Evolutionary conservation across 805 yeast genomes (phyloP), one percentile per base, ranked within the genome.

Genomic region (Kodamaea hsintzibuensis): DNA sequence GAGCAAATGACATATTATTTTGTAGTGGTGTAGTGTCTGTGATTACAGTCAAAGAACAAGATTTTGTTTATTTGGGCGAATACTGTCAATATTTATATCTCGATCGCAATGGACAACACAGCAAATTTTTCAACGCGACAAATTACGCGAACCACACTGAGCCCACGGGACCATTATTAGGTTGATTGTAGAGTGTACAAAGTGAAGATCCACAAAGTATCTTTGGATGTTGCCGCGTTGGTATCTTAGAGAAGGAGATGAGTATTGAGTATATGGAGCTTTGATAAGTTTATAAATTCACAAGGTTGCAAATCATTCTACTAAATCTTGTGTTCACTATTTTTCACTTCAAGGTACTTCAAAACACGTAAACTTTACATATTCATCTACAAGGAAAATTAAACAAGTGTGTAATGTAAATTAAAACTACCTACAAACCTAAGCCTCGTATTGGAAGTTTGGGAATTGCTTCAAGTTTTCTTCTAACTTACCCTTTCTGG

Each of bases 401-500:
- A 22, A 48, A 39, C 16, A 33, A 48, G 51, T 48, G 42, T 48
- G 40, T 39, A 43, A 17, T 42, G 16, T 42, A 10, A 22, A 22
- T 22, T 17, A 13, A 44, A 50, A 42, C 49, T 16, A 30, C 35
- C 12, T 43, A 50, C 14, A 42, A 42, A 62, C 59, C 66, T 69
- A 68, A 69, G 67, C 83, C 67, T 79, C 67, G 77, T 79, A 82
- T 74, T 75, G 83, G 83, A 74, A 89, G 73, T 88, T 88, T 80
- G 98, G 98, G 97, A 92, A 93, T 76, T 86, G 88, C 73, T 80
- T 82, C 84, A 90, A 83, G 96, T 91, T 91, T 73, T 82, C 81
- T 76, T 88, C 96, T 74, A 95, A 85, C 68, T 89, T 85, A 84
- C 99, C 99, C 86, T 90, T 91, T 83, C 81, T 89, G 78, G 95